A percentile compares a stretch with the other conserved stretches of the same genome.
phyloP scores from a whole-genome alignment of 83 land plant species.

The Picea abies region DNA sequence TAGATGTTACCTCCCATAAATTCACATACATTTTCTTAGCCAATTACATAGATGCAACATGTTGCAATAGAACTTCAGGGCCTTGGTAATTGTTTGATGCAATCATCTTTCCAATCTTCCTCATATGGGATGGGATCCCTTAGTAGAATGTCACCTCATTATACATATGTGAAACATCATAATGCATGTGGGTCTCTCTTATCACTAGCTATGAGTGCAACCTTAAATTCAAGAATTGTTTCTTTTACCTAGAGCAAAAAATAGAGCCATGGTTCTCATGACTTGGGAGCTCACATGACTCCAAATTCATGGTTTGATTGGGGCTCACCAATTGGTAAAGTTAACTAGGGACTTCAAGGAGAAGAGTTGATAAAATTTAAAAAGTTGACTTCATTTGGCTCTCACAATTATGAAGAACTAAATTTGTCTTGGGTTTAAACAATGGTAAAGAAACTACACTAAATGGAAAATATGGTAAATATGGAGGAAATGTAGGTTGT shows the following conservation, averaged over 20 bases:
- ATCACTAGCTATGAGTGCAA: conserved; percentile 31
- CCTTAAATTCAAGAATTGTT: conserved; percentile 3
- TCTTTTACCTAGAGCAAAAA: too few relatives aligned
- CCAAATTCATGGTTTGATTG: conserved; percentile 45
- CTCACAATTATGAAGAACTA: too few relatives aligned
- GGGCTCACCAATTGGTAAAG: conserved; percentile 65
- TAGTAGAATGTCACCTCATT: neutral
- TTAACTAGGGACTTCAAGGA: conserved; percentile 64
- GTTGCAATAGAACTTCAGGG: too few relatives aligned
- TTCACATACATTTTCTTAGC: too few relatives aligned
- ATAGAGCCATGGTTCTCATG: conserved; percentile 23
- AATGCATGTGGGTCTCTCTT: conserved; percentile 17
- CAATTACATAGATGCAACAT: too few relatives aligned
- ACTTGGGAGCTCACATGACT: conserved; percentile 16
- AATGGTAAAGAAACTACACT: too few relatives aligned
- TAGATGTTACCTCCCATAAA: too few relatives aligned
- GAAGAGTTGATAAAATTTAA: conserved; percentile 42
- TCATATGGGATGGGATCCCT: conserved; percentile 16
- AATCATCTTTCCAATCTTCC: conserved; percentile 5
- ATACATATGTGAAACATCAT: conserved; percentile 21
- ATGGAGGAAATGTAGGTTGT: too few relatives aligned
- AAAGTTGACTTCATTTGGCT: conserved; percentile 55
- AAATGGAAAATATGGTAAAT: too few relatives aligned
- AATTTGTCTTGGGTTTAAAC: too few relatives aligned
- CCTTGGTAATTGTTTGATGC: too few relatives aligned